These are phyloP conservation scores for Zopfia rhizophila DNA, from an alignment of 2,329 filamentous ascomycete species.

Conservation along the genomic window DNA sequence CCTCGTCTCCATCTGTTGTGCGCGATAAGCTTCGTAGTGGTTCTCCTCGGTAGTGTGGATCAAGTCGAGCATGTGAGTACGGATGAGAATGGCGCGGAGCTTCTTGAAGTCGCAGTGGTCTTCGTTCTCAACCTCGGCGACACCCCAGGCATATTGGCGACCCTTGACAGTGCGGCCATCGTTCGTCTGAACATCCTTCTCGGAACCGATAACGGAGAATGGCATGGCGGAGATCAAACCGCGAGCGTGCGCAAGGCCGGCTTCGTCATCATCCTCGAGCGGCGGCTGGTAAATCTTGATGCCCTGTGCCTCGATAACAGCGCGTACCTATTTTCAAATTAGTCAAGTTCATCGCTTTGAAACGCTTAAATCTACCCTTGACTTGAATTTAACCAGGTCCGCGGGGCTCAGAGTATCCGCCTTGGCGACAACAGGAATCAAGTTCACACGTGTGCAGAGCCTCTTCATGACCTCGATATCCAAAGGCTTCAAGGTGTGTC, in stretches of 20 bases:
- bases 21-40: slow-evolving; percentile 99
- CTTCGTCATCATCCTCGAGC: slow-evolving; percentile 97
- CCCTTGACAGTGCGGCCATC: slow-evolving; percentile 98
- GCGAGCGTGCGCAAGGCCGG: slow-evolving; percentile 92
- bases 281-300: slow-evolving; percentile 99
- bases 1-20: slow-evolving; percentile 99
- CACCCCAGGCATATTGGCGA: slow-evolving; percentile 98
- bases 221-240: slow-evolving; percentile 97
- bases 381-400: slow-evolving; percentile 94
- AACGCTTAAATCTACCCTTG: slow-evolving; percentile 72
- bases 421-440: slow-evolving; percentile 98
- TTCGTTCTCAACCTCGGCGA: slow-evolving; percentile 99
- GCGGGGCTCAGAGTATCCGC: slow-evolving; percentile 95
- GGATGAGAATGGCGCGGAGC: slow-evolving; percentile 97
- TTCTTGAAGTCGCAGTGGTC: slow-evolving; percentile 99
- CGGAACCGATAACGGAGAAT: slow-evolving; percentile 97
- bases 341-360: slow-evolving; percentile 14
- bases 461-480: slow-evolving; percentile 99
- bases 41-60: slow-evolving; percentile 99
- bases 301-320: slow-evolving; percentile 96
- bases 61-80: slow-evolving; percentile 99
- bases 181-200: slow-evolving; percentile 97
- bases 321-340: slow-evolving; percentile 74
- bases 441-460: slow-evolving; percentile 95
- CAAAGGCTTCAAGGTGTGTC: slow-evolving; percentile 97